Conservation (phyloP, 169 alveolate species). For the Cryptosporidium parvum region DNA sequence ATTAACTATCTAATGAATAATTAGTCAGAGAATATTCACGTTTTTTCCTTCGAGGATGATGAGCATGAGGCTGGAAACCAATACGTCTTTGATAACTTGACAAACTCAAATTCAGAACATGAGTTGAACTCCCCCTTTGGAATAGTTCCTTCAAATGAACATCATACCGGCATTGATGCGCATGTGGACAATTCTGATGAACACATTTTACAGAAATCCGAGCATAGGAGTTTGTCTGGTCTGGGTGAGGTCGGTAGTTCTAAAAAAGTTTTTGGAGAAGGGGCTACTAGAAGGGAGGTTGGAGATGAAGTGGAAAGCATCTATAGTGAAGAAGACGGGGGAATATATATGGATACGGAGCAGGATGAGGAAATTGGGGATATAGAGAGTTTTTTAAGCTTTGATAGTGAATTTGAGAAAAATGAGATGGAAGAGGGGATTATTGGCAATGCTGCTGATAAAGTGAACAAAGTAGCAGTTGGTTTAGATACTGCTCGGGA, state of each 20-base stretch:
- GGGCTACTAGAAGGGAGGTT: background rate
- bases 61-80: background rate
- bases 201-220: background rate
- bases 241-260: background rate
- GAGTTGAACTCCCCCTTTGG: conserved; percentile 44
- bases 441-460: background rate
- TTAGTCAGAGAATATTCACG: conserved; percentile 6
- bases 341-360: background rate
- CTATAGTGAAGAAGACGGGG: background rate
- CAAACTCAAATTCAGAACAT: background rate
- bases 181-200: background rate
- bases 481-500: background rate
- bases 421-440: background rate
- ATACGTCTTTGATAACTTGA: conserved; percentile 14
- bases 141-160: conserved; percentile 41
- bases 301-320: background rate
- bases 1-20: too few species aligned
- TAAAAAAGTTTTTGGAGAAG: background rate
- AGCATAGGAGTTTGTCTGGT: background rate
- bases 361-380: background rate
- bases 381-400: background rate
- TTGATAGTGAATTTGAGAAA: background rate
- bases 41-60: conserved; percentile 1
- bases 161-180: background rate
- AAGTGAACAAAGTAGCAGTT: background rate